Conservation (phyloP, 2,329 filamentous ascomycete genomes). For the Calonectria crousiana region DNA sequence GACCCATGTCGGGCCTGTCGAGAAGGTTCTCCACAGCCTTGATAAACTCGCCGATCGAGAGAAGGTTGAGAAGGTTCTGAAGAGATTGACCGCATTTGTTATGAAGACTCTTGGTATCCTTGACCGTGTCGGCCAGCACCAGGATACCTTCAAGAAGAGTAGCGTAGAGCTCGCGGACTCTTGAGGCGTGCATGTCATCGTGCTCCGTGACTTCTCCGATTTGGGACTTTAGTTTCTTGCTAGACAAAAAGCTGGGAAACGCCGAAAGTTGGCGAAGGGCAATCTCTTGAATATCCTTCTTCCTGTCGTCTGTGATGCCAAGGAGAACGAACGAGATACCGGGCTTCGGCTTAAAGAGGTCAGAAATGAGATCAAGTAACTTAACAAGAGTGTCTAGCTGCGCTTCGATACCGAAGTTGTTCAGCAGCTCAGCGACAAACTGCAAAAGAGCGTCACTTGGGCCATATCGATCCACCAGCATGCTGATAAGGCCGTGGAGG, state of each 20-base stretch:
- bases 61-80: conserved; percentile 82
- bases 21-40: conserved; percentile 88
- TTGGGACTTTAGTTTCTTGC: conserved; percentile 67
- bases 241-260: conserved; percentile 69
- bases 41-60: conserved; percentile 90
- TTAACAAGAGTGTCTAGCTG: conserved; percentile 84
- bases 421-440: conserved; percentile 82
- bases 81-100: conserved; percentile 76
- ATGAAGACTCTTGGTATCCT: conserved; percentile 67
- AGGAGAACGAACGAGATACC: conserved; percentile 80
- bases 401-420: conserved; percentile 77
- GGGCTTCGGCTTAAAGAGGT: conserved; percentile 82
- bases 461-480: conserved; percentile 91
- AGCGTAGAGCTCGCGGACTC: conserved; percentile 77
- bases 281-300: conserved; percentile 62
- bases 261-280: conserved; percentile 68
- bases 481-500: conserved; percentile 86
- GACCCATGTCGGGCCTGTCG: conserved; percentile 77
- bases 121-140: conserved; percentile 74
- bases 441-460: conserved; percentile 78
- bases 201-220: conserved; percentile 68
- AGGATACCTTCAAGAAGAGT: conserved; percentile 75
- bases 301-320: conserved; percentile 63
- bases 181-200: conserved; percentile 75
- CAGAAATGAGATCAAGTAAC: conserved; percentile 79